Conservation (phyloP, 345 rosid species). For the Eucalyptus grandis region DNA sequence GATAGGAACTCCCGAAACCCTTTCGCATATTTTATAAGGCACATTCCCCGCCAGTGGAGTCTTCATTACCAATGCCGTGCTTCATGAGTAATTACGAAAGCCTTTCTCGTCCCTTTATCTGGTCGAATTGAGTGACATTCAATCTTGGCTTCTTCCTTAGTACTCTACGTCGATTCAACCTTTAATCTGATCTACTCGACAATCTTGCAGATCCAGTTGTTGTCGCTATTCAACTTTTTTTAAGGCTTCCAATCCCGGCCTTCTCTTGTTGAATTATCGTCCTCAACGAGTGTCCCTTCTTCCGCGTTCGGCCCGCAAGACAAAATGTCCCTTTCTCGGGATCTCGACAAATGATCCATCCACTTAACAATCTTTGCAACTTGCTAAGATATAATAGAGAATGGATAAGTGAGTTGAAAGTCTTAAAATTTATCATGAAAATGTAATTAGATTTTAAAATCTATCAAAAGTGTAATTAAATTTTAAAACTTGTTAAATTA, state of each 20-base stretch:
- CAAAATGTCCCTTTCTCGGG: not conserved
- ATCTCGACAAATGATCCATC: not conserved
- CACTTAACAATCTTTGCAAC: not conserved
- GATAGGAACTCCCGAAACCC: not conserved
- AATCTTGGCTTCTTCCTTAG: not conserved
- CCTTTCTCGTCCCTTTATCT: not conserved
- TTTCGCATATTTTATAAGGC: not conserved
- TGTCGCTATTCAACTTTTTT: not conserved
- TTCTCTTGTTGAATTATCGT: no score
- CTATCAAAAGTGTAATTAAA: no score
- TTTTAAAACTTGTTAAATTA: no score
- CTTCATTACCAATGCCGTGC: not conserved
- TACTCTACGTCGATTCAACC: not conserved
- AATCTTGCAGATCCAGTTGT: not conserved
- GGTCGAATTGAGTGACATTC: not conserved
- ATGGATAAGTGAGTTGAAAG: no score
- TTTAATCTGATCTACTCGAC: not conserved
- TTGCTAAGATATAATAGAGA: not conserved
- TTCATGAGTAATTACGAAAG: not conserved
- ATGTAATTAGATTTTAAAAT: rapidly evolving
- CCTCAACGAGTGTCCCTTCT: not conserved
- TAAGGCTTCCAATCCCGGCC: no score
- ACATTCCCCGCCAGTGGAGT: not conserved
- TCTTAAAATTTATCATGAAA: no score
- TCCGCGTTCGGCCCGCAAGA: not conserved